Percentiles rank a stretch among this genome's conserved stretches.
Conservation (phyloP, 1,284 basidiomycete genomes). For the Abortiporus biennis region DNA sequence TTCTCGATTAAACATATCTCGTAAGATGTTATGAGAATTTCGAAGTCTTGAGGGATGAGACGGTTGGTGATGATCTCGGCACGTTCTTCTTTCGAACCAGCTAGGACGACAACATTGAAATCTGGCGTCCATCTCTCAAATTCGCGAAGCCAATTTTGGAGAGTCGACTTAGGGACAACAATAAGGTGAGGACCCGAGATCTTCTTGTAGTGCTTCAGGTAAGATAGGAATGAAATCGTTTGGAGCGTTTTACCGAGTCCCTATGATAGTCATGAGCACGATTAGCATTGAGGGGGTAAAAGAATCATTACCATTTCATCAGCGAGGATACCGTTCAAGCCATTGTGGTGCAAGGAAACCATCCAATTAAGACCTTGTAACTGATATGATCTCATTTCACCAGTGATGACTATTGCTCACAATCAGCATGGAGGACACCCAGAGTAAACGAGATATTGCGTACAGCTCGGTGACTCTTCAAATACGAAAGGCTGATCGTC, state of each 20-base stretch:
- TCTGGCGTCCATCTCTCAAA: constrained; percentile 92
- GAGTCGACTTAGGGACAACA: constrained; percentile 95
- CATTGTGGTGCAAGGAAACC: constrained; percentile 89
- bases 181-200: constrained; percentile 86
- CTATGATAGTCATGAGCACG: constrained; percentile 33
- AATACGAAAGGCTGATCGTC: constrained; percentile 89
- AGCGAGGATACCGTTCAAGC: constrained; percentile 89
- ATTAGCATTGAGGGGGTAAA: constrained; percentile 3
- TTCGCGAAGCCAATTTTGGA: constrained; percentile 96
- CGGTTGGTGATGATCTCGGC: constrained; percentile 73
- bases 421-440: constrained; percentile 4
- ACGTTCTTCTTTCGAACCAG: constrained; percentile 89
- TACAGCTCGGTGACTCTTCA: constrained; percentile 87
- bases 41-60: constrained; percentile 86
- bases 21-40: constrained; percentile 95
- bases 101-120: constrained; percentile 78
- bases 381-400: constrained; percentile 92
- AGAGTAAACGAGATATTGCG: constrained; percentile 13
- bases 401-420: constrained; percentile 65
- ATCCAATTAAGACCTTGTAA: constrained; percentile 98
- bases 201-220: constrained; percentile 82
- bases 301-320: constrained; percentile 78
- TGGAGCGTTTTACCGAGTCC: constrained; percentile 98
- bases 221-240: constrained; percentile 96
- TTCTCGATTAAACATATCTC: constrained; percentile 98